Evolutionary conservation across 2,329 filamentous ascomycete species (phyloP).

Genomic region (Pyrenochaeta sp.): DNA sequence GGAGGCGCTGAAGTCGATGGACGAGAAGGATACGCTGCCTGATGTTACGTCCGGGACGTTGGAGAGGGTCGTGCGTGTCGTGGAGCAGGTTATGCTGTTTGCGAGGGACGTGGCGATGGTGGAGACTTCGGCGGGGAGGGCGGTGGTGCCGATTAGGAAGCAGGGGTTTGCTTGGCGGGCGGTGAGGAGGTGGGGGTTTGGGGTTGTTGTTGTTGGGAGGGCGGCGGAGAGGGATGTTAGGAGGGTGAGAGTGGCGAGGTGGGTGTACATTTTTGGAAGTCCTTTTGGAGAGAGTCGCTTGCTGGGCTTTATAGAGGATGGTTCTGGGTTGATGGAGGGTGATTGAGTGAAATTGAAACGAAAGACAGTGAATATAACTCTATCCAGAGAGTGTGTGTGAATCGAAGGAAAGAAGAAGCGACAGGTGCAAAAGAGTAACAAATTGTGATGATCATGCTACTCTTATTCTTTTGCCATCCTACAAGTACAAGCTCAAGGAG

Average conservation of each 20-base stretch:
- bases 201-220: constrained; percentile 12
- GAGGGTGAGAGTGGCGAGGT: constrained; percentile 19
- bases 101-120: constrained; percentile 55
- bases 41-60: constrained; percentile 66
- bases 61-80: constrained; percentile 57
- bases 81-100: constrained; percentile 60
- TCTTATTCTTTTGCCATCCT: background rate
- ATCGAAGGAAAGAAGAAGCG: constrained; percentile 7
- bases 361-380: constrained; percentile 14
- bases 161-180: constrained; percentile 52
- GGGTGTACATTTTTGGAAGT: constrained; percentile 24
- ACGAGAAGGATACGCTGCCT: constrained; percentile 60
- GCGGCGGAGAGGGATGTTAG: constrained; percentile 14
- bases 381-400: constrained; percentile 16
- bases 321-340: constrained; percentile 3
- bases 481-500: background rate
- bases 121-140: constrained; percentile 61
- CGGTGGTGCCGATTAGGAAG: constrained; percentile 62
- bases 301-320: background rate
- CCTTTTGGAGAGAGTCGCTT: too few species aligned
- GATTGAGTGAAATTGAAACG: constrained; percentile 1
- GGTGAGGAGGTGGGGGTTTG: background rate
- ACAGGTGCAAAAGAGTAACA: constrained; percentile 4
- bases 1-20: constrained; percentile 65
- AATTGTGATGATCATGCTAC: constrained; percentile 6